These are phyloP conservation scores for Nitzschia sp. DNA, from an alignment of 108 stramenopile genomes.

Conservation along the genomic window DNA sequence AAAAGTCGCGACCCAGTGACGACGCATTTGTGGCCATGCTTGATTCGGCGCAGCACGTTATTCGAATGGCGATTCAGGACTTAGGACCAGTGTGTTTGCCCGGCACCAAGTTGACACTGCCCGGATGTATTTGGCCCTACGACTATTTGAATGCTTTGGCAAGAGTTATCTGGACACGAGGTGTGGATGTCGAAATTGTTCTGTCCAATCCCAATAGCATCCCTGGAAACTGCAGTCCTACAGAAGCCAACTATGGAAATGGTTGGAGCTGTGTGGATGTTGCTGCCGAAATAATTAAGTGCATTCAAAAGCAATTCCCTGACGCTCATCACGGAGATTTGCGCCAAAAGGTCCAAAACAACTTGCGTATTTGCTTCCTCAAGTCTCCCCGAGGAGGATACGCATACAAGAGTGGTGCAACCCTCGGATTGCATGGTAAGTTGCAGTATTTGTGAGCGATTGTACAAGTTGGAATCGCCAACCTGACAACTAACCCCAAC, in stretches of 20 bases:
- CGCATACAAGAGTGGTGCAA: constrained; percentile 38
- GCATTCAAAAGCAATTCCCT: constrained; percentile 36
- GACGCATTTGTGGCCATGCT: constrained; percentile 58
- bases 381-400: constrained; percentile 32
- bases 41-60: constrained; percentile 35
- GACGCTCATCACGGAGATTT: constrained; percentile 35
- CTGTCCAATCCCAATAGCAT: constrained; percentile 42
- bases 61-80: constrained; percentile 49
- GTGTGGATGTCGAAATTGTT: constrained; percentile 51
- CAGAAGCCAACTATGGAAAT: constrained; percentile 63
- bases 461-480: background rate
- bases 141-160: constrained; percentile 41
- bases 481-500: constrained; percentile 3
- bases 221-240: constrained; percentile 41
- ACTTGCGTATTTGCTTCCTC: constrained; percentile 51
- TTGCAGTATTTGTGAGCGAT: background rate
- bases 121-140: constrained; percentile 43
- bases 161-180: constrained; percentile 34
- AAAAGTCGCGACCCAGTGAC: constrained; percentile 38
- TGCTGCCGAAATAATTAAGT: constrained; percentile 47
- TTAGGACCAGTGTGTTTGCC: constrained; percentile 46
- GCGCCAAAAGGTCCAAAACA: constrained; percentile 32
- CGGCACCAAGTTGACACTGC: constrained; percentile 37
- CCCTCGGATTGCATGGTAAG: constrained; percentile 54
- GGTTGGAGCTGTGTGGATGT: constrained; percentile 72